These are phyloP conservation scores for Candida jianshihensis DNA, from an alignment of 805 yeast species.

Conservation along the genomic window DNA sequence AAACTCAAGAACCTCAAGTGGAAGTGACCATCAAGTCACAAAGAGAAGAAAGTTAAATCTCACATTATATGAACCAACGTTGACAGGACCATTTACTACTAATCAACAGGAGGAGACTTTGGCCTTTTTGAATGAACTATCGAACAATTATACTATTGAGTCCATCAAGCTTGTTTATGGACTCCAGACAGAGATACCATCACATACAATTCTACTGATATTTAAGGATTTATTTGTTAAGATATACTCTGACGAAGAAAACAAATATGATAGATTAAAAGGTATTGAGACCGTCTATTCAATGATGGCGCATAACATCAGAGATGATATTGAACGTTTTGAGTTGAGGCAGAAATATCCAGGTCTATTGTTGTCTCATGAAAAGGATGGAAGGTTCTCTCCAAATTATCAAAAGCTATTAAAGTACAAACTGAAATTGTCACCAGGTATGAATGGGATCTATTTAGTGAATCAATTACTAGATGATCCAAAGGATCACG, in stretches of 20 bases:
- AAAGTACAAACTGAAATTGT: constrained; percentile 1
- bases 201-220: constrained; percentile 4
- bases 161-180: constrained; percentile 15
- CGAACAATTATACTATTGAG: background rate
- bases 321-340: constrained; percentile 12
- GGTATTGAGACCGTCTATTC: constrained; percentile 4
- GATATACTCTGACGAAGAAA: background rate
- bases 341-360: constrained; percentile 4
- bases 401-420: constrained; percentile 12
- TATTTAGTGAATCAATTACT: background rate
- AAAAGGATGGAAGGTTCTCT: constrained; percentile 7
- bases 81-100: constrained; percentile 10
- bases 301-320: constrained; percentile 17
- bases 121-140: constrained; percentile 1
- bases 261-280: background rate
- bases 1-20: background rate
- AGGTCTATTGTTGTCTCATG: constrained; percentile 8
- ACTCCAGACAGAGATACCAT: constrained; percentile 13
- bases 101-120: background rate
- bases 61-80: constrained; percentile 11
- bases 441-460: background rate
- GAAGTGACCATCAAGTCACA: too few species aligned
- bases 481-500: constrained; percentile 4
- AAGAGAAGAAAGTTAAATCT: constrained; percentile 2
- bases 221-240: background rate